Percentiles rank a stretch among this genome's conserved stretches.
These are phyloP conservation scores for Rutstroemia sp. DNA, from an alignment of 2,329 filamentous ascomycete species.

Conservation along the genomic window DNA sequence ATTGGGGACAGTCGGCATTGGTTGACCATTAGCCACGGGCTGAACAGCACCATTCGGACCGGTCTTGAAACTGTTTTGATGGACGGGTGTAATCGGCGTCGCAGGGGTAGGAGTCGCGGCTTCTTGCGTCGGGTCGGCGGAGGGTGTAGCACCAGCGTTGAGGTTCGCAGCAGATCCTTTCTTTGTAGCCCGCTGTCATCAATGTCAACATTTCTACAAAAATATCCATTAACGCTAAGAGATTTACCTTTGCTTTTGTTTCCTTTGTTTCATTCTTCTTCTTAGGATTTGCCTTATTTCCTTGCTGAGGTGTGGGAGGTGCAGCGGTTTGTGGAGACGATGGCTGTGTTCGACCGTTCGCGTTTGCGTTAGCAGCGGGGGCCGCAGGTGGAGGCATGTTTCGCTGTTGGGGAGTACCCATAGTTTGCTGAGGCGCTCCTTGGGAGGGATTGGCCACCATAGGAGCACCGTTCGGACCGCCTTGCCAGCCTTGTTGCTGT, in stretches of 20 bases:
- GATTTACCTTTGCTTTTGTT: slow-evolving; percentile 60
- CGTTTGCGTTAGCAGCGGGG: slow-evolving; percentile 39
- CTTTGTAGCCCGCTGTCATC: slow-evolving; percentile 34
- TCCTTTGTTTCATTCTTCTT: slow-evolving; percentile 86
- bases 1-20: slow-evolving; percentile 34
- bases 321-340: slow-evolving; percentile 59
- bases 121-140: slow-evolving; percentile 47
- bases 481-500: slow-evolving; percentile 27
- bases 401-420: slow-evolving; percentile 64
- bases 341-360: slow-evolving; percentile 48
- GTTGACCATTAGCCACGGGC: slow-evolving; percentile 31
- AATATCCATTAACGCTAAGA: slow-evolving; percentile 27
- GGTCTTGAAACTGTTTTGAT: slow-evolving; percentile 38
- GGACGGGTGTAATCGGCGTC: slow-evolving; percentile 56
- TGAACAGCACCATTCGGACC: slow-evolving; percentile 36
- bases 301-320: slow-evolving; percentile 69
- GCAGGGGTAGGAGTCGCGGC: slow-evolving; percentile 53
- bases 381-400: slow-evolving; percentile 62
- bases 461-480: slow-evolving; percentile 27
- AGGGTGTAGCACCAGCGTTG: slow-evolving; percentile 48
- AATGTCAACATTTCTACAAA: slow-evolving; percentile 31
- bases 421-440: slow-evolving; percentile 30
- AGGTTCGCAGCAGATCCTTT: slow-evolving; percentile 56
- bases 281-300: slow-evolving; percentile 67
- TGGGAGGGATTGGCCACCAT: slow-evolving; percentile 40